phyloP scores from a whole-genome alignment of 2,329 filamentous ascomycete species.

The Aspergillus sp. region DNA sequence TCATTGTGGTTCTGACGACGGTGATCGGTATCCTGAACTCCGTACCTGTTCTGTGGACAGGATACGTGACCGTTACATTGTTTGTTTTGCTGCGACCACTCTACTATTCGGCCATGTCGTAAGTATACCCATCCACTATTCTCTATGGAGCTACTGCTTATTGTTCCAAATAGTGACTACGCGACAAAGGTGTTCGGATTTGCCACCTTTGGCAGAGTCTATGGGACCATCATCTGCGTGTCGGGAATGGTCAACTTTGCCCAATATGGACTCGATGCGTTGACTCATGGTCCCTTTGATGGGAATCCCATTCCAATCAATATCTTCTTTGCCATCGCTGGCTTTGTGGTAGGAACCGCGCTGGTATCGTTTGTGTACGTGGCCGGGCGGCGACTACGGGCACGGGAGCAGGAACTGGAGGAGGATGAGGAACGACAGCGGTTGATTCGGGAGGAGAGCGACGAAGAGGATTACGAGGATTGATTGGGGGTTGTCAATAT shows the following conservation, averaged over 20 bases:
- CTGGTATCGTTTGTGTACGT: conserved; percentile 66
- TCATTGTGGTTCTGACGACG: conserved; percentile 72
- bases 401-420: conserved; percentile 12
- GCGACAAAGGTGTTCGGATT: conserved; percentile 91
- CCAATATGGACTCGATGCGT: conserved; percentile 74
- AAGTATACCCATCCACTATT: conserved; percentile 28
- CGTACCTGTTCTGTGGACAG: conserved; percentile 64
- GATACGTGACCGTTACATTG: conserved; percentile 74
- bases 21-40: conserved; percentile 75
- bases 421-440: conserved; percentile 29
- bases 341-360: conserved; percentile 63
- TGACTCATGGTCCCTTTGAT: conserved; percentile 71
- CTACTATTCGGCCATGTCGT: conserved; percentile 86
- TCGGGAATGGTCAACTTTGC: conserved; percentile 81
- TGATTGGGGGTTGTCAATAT: not conserved
- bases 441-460: conserved; percentile 26
- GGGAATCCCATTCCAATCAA: conserved; percentile 80
- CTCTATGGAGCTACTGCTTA: not conserved
- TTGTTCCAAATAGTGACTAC: conserved; percentile 62
- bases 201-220: conserved; percentile 86
- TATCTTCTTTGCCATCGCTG: conserved; percentile 62
- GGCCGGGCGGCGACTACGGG: conserved; percentile 20
- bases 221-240: conserved; percentile 84
- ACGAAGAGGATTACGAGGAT: not conserved
- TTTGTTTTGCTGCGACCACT: conserved; percentile 86